Percentiles rank a stretch among this genome's conserved stretches.
phyloP scores from a whole-genome alignment of 805 yeast genomes.

The Barnettozyma sp. region DNA sequence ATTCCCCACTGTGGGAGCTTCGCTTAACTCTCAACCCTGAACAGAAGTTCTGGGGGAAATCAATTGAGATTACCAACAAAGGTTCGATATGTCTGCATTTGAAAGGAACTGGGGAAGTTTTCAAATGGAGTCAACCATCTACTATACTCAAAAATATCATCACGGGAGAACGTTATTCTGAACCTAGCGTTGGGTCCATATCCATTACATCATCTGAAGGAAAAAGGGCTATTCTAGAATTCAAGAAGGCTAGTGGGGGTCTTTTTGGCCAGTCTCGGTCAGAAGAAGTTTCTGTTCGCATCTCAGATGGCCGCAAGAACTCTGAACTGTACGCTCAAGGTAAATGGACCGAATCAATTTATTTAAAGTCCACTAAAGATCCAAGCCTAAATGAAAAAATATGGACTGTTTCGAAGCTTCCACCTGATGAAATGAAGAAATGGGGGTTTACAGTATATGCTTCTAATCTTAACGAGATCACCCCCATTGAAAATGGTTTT shows the following conservation, averaged over 20 bases:
- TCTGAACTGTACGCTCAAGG: conserved; percentile 38
- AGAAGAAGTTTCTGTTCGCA: conserved; percentile 49
- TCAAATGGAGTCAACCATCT: conserved; percentile 77
- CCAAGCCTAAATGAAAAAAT: conserved; percentile 32
- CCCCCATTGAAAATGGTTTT: conserved; percentile 53
- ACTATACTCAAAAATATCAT: conserved; percentile 77
- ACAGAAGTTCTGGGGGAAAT: conserved; percentile 94
- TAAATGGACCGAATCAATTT: conserved; percentile 74
- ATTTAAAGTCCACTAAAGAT: conserved; percentile 28
- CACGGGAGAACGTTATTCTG: conserved; percentile 93
- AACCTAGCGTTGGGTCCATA: conserved; percentile 61
- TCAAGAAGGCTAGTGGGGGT: conserved; percentile 48
- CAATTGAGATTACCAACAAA: conserved; percentile 70
- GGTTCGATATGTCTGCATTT: conserved; percentile 60
- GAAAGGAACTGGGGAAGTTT: conserved; percentile 55
- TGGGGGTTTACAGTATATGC: conserved; percentile 86
- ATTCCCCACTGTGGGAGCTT: conserved; percentile 64
- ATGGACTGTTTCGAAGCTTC: conserved; percentile 68
- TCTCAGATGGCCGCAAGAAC: conserved; percentile 18
- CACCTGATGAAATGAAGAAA: conserved; percentile 50
- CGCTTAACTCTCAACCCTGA: conserved; percentile 61
- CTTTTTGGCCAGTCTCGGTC: conserved; percentile 72
- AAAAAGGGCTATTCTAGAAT: conserved; percentile 59
- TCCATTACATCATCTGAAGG: conserved; percentile 67
- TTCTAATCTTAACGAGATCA: conserved; percentile 73